Base-by-base conservation (phyloP, 495 filamentous ascomycete species). In the Aspergillus sclerotioniger region DNA sequence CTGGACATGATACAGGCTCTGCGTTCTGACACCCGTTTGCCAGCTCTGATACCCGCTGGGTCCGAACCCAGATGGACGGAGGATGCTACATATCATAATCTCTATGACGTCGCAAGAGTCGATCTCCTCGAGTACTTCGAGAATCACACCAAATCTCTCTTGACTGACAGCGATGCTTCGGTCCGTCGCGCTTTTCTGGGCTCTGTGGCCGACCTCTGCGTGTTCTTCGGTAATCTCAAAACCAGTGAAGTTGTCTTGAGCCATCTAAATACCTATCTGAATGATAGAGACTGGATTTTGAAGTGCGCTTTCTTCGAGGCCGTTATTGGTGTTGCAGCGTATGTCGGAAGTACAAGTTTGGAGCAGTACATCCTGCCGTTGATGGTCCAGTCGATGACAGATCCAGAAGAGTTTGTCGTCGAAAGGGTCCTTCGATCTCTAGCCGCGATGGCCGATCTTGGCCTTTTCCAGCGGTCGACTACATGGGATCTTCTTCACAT, bases 281-380 rank as follows among this genome's bases (percentile, higher is more conserved):
- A 99, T 62, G 95, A 97, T 64, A 83, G 86, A 53, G 92, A 98
- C 66, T 99, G 95, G 95, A 90, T 90, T 68, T 76, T 99, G 20
- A 96, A 96, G 69, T 96, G 90, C 66, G 91, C 95, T 17, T 98
- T 98, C 67, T 96, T 99, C 61, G 90, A 96, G 60, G 90, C 92
- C 0, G 92, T 98, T 17, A 89, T 97, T 17, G 92, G 92, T 9
- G 94, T 99, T 54, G 90, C 92, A 13, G 84, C 90, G 0, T 97
- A 96, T 60, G 79, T 98, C 39, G 95, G 95, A 6, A 89, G 87
- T 49, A 87, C 83, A 13, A 92, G 87, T 55, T 71, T 98, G 52
- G 95, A 99, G 71, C 93, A 96, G 58, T 99, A 96, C 65, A 96
- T 98, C 48, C 80, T 99, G 39, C 95, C 95, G 1, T 74, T 99